Percentiles rank a stretch among this genome's conserved stretches.
phyloP scores from a whole-genome alignment of 768 basidiomycete species.

The Calocybe indica region DNA sequence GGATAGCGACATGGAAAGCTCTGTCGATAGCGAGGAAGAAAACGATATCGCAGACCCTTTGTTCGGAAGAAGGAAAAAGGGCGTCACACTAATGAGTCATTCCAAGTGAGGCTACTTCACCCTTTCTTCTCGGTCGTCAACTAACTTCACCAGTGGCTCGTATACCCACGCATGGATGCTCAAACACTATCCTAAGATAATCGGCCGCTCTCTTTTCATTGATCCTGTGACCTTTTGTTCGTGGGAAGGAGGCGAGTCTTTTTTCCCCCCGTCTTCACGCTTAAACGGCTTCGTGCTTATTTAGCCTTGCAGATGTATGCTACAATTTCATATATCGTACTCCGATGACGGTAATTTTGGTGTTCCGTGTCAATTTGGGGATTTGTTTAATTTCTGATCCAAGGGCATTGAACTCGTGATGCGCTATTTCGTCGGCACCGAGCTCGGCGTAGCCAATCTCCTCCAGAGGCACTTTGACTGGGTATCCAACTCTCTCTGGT shows the following conservation, averaged over 20 bases:
- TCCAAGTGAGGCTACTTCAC: constrained; percentile 59
- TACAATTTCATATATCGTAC: constrained; percentile 83
- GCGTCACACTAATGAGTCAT: constrained; percentile 79
- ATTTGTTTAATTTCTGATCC: constrained; percentile 3
- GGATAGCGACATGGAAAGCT: constrained; percentile 14
- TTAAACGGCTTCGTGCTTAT: neutral
- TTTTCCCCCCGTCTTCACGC: neutral
- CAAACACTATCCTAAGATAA: constrained; percentile 66
- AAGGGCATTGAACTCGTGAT: constrained; percentile 77
- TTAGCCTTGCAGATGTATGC: constrained; percentile 59
- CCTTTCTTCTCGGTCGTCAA: neutral
- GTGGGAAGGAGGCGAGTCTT: constrained; percentile 83
- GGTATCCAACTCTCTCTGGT: constrained; percentile 85
- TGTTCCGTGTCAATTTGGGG: constrained; percentile 1
- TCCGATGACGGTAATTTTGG: constrained; percentile 50
- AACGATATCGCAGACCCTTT: constrained; percentile 16
- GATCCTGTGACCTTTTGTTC: constrained; percentile 89
- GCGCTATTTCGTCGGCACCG: constrained; percentile 83
- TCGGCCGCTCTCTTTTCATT: constrained; percentile 78
- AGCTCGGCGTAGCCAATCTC: constrained; percentile 83
- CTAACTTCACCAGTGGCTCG: constrained; percentile 48
- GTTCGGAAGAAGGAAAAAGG: constrained; percentile 26
- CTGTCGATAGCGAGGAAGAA: constrained; percentile 20
- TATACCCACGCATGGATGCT: constrained; percentile 88
- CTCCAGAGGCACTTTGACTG: constrained; percentile 82